Base-by-base conservation (phyloP, 2,329 filamentous ascomycete species). In the Pezicula rhizophila region DNA sequence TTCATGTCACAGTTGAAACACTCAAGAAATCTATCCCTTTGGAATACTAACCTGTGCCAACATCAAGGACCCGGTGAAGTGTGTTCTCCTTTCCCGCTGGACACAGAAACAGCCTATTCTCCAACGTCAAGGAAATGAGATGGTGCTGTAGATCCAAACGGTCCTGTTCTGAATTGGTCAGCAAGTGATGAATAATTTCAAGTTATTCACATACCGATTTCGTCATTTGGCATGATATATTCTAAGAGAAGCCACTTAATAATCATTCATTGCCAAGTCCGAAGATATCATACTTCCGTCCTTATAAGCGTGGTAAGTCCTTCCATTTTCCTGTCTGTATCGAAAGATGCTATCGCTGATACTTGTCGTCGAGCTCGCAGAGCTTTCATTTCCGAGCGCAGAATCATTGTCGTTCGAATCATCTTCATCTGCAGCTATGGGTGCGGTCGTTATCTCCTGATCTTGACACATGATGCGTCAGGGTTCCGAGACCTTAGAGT, bases 271-370 rank as follows among this genome's bases (percentile, higher is more conserved):
- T 28, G 7, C 15, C 4, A n/a, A 28, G 26, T n/a, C 17, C 14
- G 18, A 46, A 38, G 14, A 17, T 18, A 39, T 23, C 45, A 23
- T 39, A 46, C 45, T 47, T 7, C 46, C 49, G 39, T 43, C 49
- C 33, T 51, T 51, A 35, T 48, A 51, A 15, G 18, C 31, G 28
- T 51, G 49, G n/a, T 51, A 51, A 7, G 45, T 51, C 37, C 49
- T 41, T 18, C 49, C 49, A 26, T 51, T 51, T 35, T 51, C 49
- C 37, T 48, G 45, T 2, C 38, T 15, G 23, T 40, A 17, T n/a
- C 40, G 25, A 18, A 34, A 45, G 12, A 51, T 45, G 12, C 34
- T 48, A 15, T 45, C 47, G 18, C 15, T 40, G 12, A 51, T 33
- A 12, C 39, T 48, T 2, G 45, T 40, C 5, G 49, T 48, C 12